Evolutionary conservation across 805 yeast species (phyloP), one percentile per base, ranked within the genome.

Genomic region (Metschnikowia noctiluminum): DNA sequence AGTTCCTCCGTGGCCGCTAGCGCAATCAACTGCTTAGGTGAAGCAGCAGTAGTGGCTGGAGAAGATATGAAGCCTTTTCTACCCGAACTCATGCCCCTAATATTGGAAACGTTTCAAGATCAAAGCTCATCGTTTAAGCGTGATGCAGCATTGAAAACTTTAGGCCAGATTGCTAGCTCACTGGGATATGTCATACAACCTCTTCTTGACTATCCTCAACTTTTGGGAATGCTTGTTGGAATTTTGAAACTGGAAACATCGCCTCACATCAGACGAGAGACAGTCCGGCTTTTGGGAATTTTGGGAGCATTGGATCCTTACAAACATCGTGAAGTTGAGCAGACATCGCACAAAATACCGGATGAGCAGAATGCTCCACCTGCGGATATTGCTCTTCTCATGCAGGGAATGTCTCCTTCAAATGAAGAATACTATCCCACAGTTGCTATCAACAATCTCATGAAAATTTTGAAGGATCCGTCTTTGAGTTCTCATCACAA

Each of bases 251-350:
- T 90, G 50, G 97, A 92, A 60, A 79, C 82, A 10, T 81, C 96
- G 0, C 79, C 85, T 2, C 70, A 79, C 4, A 83, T 89, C 7
- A 81, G 94, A 60, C 73, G 96, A 49, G 98, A 94, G 63, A 87
- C 97, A 0, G 96, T 94, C 1, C 78, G 92, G 54, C 68, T 94
- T 26, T 72, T 94, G 48, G 99, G 99, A 62, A 90, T 91, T 32
- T 71, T 94, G 38, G 99, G 99, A 54, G 99, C 99, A 0, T 71
- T 94, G 42, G 99, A 94, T 66, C 99, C 99, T 1, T 94, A 92
- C 63, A 91, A 89, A 62, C 95, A 90, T 57, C 81, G 96, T 48
- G 96, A 89, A 58, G 88, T 91, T 9, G 98, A 91, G 62, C 84
- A 88, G 49, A 76, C 75, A 1, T 78, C 85, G 0, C 81, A 78